Evolutionary conservation across 2,329 filamentous ascomycete genomes (phyloP), one percentile per base, ranked within the genome.

Genomic region (Beauveria caledonica): DNA sequence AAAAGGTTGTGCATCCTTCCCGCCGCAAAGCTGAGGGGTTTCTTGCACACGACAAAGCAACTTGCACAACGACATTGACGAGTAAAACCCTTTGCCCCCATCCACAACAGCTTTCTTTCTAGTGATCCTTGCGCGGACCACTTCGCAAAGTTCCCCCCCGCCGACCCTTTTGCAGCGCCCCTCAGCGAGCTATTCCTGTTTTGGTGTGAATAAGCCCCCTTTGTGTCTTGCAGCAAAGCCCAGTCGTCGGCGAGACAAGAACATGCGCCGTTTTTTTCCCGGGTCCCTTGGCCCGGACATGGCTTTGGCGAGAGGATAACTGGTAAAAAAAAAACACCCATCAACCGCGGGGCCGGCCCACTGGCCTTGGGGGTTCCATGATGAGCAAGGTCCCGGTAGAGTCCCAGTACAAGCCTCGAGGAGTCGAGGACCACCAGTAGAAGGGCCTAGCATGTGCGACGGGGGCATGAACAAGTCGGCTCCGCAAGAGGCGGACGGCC

Each of bases 181-280:
- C 29, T 25, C n/a, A 52, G 45, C 45, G 45, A 51, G 56, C 48
- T 58, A 58, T 58, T 51, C 56, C 56, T 51, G 44, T 58, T 48
- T 33, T 44, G 56, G 56, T 36, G 15, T n/a, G 13, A 33, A 36
- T 36, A 36, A 36, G 33, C 33, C 33, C 19, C 56, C 56, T 39
- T 39, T 58, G 56, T 58, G 56, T 58, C 56, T 58, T 58, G 56
- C 56, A 58, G 48, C 11, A 25, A 39, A 33, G 33, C 21, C 27
- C n/a, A n/a, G 42, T 42, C 15, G 27, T 49, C 46, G 36, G 33
- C 55, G 36, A 58, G 17, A 48, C 23, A 25, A 15, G 33, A 23
- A 58, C 21, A 36, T 25, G 25, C 40, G 56, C 36, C 56, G 56
- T 58, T 45, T 21, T 27, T 25, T 36, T 58, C n/a, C n/a, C 48